Conservation (phyloP, 257 asterid genomes). For the Solanum sejunctum region DNA sequence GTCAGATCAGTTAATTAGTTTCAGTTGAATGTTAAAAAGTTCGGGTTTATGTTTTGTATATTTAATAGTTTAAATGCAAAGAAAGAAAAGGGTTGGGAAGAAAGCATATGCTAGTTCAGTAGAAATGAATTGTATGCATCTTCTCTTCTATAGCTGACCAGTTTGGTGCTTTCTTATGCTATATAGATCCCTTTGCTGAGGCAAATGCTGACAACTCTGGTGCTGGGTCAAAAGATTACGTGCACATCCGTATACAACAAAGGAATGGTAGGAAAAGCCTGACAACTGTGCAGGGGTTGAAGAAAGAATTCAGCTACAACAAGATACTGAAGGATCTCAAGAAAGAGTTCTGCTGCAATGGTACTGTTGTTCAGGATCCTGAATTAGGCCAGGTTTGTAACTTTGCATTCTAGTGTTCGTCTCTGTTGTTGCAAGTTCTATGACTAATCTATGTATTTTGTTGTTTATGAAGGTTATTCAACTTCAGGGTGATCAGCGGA, state of each 20-base stretch:
- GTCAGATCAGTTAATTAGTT: not conserved
- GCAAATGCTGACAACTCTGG: constrained; percentile 66
- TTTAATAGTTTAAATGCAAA: not conserved
- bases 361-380: constrained; percentile 82
- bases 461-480: constrained; percentile 48
- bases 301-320: constrained; percentile 57
- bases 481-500: constrained; percentile 83
- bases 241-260: constrained; percentile 60
- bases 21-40: not conserved
- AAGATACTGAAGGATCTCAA: constrained; percentile 70
- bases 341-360: constrained; percentile 92
- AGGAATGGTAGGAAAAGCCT: constrained; percentile 71
- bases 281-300: constrained; percentile 61
- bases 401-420: not conserved
- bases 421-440: not conserved
- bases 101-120: not conserved
- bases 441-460: not conserved
- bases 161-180: not conserved
- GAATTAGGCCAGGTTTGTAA: constrained; percentile 72
- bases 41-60: too few relatives aligned
- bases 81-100: not conserved
- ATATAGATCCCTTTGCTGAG: constrained; percentile 59
- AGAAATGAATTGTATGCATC: not conserved
- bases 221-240: constrained; percentile 58
- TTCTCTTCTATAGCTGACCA: not conserved